These are phyloP conservation scores for Madurella fahalii DNA, from an alignment of 2,329 filamentous ascomycete genomes.

Conservation along the genomic window DNA sequence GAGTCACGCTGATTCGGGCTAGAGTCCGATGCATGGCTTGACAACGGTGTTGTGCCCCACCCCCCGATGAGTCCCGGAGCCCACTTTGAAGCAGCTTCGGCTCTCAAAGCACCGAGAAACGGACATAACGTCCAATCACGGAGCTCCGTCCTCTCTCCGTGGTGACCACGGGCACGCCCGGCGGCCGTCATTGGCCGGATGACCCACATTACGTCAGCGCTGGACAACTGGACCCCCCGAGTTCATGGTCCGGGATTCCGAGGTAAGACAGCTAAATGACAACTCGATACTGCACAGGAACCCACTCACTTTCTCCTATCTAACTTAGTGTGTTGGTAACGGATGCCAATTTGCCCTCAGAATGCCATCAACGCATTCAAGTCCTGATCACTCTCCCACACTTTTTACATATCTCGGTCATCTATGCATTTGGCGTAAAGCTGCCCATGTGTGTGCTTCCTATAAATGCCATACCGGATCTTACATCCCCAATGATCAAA, in stretches of 20 bases:
- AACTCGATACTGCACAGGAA: no score
- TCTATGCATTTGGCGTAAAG: not conserved
- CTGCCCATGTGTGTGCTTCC: not conserved
- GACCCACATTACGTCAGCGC: constrained; percentile 6
- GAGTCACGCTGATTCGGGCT: not conserved
- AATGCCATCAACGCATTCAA: not conserved
- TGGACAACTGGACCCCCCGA: not conserved
- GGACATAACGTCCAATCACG: not conserved
- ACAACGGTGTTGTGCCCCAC: not conserved
- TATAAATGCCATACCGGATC: constrained; percentile 5
- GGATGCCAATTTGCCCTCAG: not conserved
- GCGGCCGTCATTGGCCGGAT: constrained; percentile 1
- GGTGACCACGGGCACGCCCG: not conserved
- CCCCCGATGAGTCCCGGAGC: not conserved
- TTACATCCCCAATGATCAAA: not conserved
- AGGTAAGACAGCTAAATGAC: no score
- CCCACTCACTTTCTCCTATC: not conserved
- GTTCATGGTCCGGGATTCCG: no score
- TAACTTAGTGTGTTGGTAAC: not conserved
- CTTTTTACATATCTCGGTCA: constrained; percentile 1
- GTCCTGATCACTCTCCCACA: not conserved
- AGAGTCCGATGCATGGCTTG: no score
- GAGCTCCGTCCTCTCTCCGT: not conserved
- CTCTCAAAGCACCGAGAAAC: not conserved
- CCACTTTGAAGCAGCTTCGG: not conserved